Evolutionary conservation across 1,284 basidiomycete genomes (phyloP).

Genomic region (Volvariella surrecta): DNA sequence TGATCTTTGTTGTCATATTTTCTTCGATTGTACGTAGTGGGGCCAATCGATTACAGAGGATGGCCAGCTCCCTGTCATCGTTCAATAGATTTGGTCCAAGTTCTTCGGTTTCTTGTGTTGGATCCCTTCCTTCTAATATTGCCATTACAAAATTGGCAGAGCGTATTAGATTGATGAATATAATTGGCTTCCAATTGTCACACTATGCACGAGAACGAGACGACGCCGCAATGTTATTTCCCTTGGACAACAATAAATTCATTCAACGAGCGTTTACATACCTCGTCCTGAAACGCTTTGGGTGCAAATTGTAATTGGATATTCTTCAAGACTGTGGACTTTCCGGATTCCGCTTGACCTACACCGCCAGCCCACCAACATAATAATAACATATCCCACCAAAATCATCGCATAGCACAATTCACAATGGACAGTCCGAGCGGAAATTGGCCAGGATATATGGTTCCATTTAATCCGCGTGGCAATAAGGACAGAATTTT

Average conservation of each 20-base stretch:
- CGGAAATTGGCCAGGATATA: too few relatives aligned
- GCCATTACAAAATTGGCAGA: conserved; percentile 50
- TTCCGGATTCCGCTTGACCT: conserved; percentile 63
- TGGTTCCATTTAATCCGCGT: too few relatives aligned
- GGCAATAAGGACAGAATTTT: too few relatives aligned
- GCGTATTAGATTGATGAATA: conserved; percentile 55
- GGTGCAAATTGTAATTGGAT: conserved; percentile 56
- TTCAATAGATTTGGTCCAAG: conserved; percentile 1
- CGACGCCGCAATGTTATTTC: background rate
- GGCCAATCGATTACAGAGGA: conserved; percentile 27
- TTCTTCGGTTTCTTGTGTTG: conserved; percentile 7
- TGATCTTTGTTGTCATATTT: conserved; percentile 31
- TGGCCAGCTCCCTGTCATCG: conserved; percentile 11
- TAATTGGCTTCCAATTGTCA: conserved; percentile 51
- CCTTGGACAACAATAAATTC: background rate
- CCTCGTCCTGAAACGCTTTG: conserved; percentile 46
- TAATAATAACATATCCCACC: too few relatives aligned
- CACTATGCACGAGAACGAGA: conserved; percentile 15
- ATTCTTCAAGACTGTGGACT: conserved; percentile 59
- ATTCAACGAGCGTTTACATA: conserved; percentile 12
- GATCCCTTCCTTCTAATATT: conserved; percentile 21
- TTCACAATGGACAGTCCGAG: too few relatives aligned
- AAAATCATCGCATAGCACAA: too few relatives aligned
- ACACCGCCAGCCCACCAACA: conserved; percentile 3
- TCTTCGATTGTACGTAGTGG: conserved; percentile 50